These are phyloP conservation scores for Leccinellum albellum DNA, from an alignment of 768 basidiomycete species.

Conservation along the genomic window DNA sequence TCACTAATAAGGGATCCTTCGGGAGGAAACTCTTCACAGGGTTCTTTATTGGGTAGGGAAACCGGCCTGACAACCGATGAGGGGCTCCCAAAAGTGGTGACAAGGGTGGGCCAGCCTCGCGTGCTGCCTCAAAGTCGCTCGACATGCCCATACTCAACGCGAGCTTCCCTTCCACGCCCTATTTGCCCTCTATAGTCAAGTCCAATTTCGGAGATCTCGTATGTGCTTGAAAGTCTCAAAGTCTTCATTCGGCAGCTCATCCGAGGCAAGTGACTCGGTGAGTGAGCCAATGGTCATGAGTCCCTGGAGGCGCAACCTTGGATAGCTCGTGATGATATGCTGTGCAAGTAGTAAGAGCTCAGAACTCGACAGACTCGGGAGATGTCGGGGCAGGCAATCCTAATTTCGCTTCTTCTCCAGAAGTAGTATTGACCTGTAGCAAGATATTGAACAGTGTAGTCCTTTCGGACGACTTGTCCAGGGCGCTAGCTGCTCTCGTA, in stretches of 20 bases:
- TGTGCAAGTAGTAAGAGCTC: slow-evolving; percentile 66
- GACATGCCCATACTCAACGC: slow-evolving; percentile 96
- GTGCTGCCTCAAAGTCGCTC: slow-evolving; percentile 84
- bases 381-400: slow-evolving; percentile 64
- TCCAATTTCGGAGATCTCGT: slow-evolving; percentile 40
- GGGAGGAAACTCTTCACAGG: too few species aligned
- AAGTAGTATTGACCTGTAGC: slow-evolving; percentile 87
- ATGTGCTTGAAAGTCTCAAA: slow-evolving; percentile 69
- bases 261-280: slow-evolving; percentile 53
- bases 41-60: too few species aligned
- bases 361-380: slow-evolving; percentile 29
- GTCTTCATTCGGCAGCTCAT: slow-evolving; percentile 56
- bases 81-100: too few species aligned
- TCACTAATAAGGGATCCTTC: too few species aligned
- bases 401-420: slow-evolving; percentile 86
- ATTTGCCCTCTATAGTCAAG: slow-evolving; percentile 23
- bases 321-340: slow-evolving; percentile 70
- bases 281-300: slow-evolving; percentile 98
- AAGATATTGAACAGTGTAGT: slow-evolving; percentile 68
- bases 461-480: slow-evolving; percentile 67
- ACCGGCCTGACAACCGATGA: too few species aligned
- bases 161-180: slow-evolving; percentile 52
- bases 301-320: slow-evolving; percentile 71
- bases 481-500: slow-evolving; percentile 69
- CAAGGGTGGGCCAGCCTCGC: slow-evolving; percentile 53